A percentile compares a stretch with the other conserved stretches of the same genome.
Evolutionary conservation across 2,329 filamentous ascomycete genomes (phyloP).

Genomic region (Atkinsonella texensis): DNA sequence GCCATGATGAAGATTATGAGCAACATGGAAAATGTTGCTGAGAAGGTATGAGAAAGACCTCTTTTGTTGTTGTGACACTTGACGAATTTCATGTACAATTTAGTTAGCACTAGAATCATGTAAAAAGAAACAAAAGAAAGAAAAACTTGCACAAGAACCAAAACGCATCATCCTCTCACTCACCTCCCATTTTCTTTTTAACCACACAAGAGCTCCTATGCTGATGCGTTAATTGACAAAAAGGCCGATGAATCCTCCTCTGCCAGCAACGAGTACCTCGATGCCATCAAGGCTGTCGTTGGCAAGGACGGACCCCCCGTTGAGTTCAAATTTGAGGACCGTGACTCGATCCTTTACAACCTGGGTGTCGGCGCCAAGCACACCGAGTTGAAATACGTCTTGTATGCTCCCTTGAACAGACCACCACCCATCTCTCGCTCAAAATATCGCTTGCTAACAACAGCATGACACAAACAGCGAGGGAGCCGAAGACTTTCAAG

Average conservation of each 20-base stretch:
- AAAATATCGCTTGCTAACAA: background rate
- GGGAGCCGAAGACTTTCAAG: slow-evolving; percentile 83
- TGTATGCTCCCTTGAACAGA: slow-evolving; percentile 27
- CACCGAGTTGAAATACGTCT: slow-evolving; percentile 76
- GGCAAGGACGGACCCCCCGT: slow-evolving; percentile 57
- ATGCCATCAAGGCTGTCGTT: slow-evolving; percentile 66
- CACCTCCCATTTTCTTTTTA: background rate
- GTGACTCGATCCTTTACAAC: slow-evolving; percentile 90
- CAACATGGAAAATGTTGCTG: slow-evolving; percentile 71
- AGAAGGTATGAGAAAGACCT: slow-evolving; percentile 43
- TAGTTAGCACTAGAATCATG: slow-evolving; percentile 11
- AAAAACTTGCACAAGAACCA: background rate
- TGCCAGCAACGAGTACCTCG: slow-evolving; percentile 52
- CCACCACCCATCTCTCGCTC: background rate
- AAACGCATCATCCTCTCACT: no score
- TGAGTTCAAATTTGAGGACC: slow-evolving; percentile 72
- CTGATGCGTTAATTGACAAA: background rate
- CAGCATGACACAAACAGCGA: slow-evolving; percentile 36
- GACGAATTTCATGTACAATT: slow-evolving; percentile 8
- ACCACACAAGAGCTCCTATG: background rate
- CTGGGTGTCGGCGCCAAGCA: slow-evolving; percentile 86
- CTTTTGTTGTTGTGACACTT: slow-evolving; percentile 5
- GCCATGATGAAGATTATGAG: slow-evolving; percentile 65
- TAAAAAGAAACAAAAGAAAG: background rate
- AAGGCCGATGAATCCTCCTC: slow-evolving; percentile 10